Evolutionary conservation across 306 rosid genomes (phyloP), one percentile per base, ranked within the genome.

Genomic region (Coriaria nepalensis): DNA sequence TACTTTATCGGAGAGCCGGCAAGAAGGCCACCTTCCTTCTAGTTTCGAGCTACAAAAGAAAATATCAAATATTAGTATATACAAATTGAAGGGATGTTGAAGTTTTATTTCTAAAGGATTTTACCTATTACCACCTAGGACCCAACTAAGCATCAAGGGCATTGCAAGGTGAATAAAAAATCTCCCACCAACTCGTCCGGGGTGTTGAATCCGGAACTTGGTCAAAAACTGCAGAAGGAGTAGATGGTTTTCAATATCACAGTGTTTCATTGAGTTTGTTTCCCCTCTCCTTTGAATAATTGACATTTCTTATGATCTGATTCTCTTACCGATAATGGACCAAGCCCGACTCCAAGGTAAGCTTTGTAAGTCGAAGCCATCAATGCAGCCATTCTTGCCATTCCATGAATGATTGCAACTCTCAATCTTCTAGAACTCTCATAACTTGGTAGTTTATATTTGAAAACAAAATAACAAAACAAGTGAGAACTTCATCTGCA

Each of bases 1-100:
- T 81, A 90, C 98, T 75, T 73, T 90, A 80, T 90, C 98, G 40
- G 98, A 74, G 51, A 90, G 84, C 78, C 98, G 75, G 79, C 96
- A 92, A 53, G 78, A 60, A 47, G 64, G 32, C 15, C 87, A 57
- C 68, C 98, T 79, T 41, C 93, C 98, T 81, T 92, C 96, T 49
- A 92, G 93, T 65, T 82, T 79, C 63, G 85, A 75, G 77, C 98
- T 92, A 82, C 70, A 58, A 70, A 56, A 49, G 20, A 58, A 56
- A 64, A 46, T 52, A 43, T 35, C 33, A 40, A 41, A 33, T 9
- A 46, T 43, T 4, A 13, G 32, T 50, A 40, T 43, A 32, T 55
- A 43, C 41, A 49, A 38, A 34, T 7, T 52, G 35, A 47, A 47
- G 14, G 5, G 33, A 41, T 29, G 33, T 9, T 10, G 45, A 45